phyloP scores from a whole-genome alignment of 2,329 filamentous ascomycete species.

The Fusarium virguliforme region DNA sequence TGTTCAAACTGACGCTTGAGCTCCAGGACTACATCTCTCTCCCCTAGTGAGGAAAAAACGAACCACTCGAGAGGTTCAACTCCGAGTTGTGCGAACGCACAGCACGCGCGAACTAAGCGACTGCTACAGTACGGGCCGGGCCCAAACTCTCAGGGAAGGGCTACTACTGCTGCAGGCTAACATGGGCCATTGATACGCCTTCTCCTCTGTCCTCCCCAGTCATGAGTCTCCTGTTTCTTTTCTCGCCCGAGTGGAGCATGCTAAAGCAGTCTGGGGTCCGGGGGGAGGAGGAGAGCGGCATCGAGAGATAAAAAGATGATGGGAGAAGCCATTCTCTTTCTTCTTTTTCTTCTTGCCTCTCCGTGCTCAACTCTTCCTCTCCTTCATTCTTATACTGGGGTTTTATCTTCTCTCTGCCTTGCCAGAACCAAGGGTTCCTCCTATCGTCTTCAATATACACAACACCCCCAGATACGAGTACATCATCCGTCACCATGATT shows the following conservation, averaged over 20 bases:
- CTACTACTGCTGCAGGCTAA: conserved; percentile 10
- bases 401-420: not conserved
- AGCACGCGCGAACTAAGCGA: conserved; percentile 3
- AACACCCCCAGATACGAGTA: conserved; percentile 1
- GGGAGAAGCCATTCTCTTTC: conserved; percentile 26
- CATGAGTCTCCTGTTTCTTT: conserved; percentile 11
- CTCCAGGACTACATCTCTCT: conserved; percentile 8
- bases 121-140: conserved; percentile 4
- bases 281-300: conserved; percentile 23
- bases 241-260: conserved; percentile 28
- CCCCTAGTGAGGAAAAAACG: not conserved
- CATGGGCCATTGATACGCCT: conserved; percentile 13
- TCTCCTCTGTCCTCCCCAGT: conserved; percentile 1
- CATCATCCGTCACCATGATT: conserved; percentile 54
- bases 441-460: not conserved
- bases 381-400: conserved; percentile 9
- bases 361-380: conserved; percentile 12
- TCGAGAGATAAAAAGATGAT: conserved; percentile 44
- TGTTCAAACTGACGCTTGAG: not conserved
- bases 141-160: not conserved
- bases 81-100: not conserved
- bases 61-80: not conserved
- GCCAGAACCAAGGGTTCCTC: not conserved
- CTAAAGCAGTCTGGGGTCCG: conserved; percentile 38
- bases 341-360: conserved; percentile 25